phyloP scores from a whole-genome alignment of 371 early-diverging fungal genomes.

The Lichtheimia corymbifera region DNA sequence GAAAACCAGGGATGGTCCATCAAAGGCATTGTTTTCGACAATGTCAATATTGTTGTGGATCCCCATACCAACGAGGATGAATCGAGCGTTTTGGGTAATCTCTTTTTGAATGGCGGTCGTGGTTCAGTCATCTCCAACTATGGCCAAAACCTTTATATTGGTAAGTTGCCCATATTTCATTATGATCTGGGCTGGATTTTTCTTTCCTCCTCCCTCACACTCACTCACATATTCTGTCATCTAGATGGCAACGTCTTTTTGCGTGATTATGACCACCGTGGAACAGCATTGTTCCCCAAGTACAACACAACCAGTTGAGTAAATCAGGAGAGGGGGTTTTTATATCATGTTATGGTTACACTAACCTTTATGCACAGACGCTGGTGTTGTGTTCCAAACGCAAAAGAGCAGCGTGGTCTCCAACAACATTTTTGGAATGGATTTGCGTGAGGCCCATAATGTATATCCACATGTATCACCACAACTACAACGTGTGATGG shows the following conservation, averaged over 20 bases:
- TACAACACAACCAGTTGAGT: slow-evolving; percentile 36
- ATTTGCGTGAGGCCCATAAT: slow-evolving; percentile 30
- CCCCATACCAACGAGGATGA: slow-evolving; percentile 31
- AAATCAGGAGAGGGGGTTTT: neutral
- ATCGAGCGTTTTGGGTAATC: slow-evolving; percentile 31
- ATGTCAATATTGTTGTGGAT: slow-evolving; percentile 34
- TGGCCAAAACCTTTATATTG: slow-evolving; percentile 33
- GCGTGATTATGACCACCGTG: slow-evolving; percentile 33
- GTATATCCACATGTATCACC: slow-evolving; percentile 21
- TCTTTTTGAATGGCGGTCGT: slow-evolving; percentile 41
- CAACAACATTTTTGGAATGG: slow-evolving; percentile 52
- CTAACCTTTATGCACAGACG: slow-evolving; percentile 18
- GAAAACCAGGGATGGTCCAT: slow-evolving; percentile 35
- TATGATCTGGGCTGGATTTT: neutral
- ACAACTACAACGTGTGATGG: slow-evolving; percentile 22
- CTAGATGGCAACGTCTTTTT: slow-evolving; percentile 46
- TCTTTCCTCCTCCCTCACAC: neutral
- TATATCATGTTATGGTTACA: neutral
- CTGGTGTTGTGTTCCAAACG: slow-evolving; percentile 35
- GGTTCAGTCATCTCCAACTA: slow-evolving; percentile 30
- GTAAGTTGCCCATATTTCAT: slow-evolving; percentile 16
- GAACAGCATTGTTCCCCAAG: slow-evolving; percentile 21
- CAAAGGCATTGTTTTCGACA: slow-evolving; percentile 41
- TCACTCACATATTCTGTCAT: neutral
- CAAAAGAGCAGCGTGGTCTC: slow-evolving; percentile 40